phyloP scores from a whole-genome alignment of 345 rosid species.

The Hypericum perforatum region DNA sequence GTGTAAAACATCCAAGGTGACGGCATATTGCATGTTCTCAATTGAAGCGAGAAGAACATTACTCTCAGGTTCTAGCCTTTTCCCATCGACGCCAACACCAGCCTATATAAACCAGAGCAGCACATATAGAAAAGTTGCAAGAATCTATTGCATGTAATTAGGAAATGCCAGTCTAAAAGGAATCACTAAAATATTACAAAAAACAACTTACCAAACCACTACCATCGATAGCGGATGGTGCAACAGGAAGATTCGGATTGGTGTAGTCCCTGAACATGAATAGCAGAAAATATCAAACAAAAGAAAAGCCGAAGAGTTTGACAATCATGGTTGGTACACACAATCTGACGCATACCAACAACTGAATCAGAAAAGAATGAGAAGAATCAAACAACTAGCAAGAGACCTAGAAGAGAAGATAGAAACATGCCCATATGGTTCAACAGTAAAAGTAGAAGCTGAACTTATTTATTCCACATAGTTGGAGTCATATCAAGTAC shows the following conservation, averaged over 20 bases:
- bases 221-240: conserved; percentile 94
- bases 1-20: conserved; percentile 89
- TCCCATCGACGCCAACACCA: conserved; percentile 75
- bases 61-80: conserved; percentile 93
- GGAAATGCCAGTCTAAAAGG: background rate
- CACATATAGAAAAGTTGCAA: background rate
- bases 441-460: too few relatives aligned
- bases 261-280: conserved; percentile 76
- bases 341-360: background rate
- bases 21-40: conserved; percentile 99
- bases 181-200: background rate
- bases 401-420: too few relatives aligned
- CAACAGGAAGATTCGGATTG: conserved; percentile 90
- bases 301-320: background rate
- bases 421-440: too few relatives aligned
- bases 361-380: too few relatives aligned
- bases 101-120: conserved; percentile 31
- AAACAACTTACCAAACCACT: conserved; percentile 51
- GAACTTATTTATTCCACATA: too few relatives aligned
- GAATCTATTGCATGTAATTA: background rate
- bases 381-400: too few relatives aligned
- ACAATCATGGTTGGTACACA: background rate
- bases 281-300: conserved; percentile 4
- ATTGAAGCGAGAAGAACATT: conserved; percentile 98
- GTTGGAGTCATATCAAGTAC: too few relatives aligned